Base-by-base conservation (phyloP, 257 asterid species). In the Jacaranda copaia region DNA sequence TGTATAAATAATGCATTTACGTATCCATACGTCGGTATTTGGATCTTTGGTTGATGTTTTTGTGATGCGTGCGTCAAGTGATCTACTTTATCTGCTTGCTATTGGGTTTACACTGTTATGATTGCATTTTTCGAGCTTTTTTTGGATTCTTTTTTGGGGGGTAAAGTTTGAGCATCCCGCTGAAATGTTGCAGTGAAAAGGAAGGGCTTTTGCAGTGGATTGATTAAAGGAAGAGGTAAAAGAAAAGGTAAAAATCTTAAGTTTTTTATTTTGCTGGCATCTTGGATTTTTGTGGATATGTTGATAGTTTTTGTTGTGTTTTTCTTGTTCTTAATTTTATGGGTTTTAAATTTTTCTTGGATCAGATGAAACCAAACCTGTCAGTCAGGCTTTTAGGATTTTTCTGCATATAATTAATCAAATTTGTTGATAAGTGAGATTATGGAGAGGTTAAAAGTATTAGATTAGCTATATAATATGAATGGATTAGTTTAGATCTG, bases 291-390 rank as follows among this genome's bases (percentile, higher is more conserved):
- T 32, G 6, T 11, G 11, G 8, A 48, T 67, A 11, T 14, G 6
- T 5, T 55, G 6, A 15, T 13, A 12, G 32, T 67, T 58, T 25
- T 45, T 5, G 16, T 46, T 52, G 20, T 16, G 45, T 38, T n/a
- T 8, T 36, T 25, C 48, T 5, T 11, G 38, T 62, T 77, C 52
- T 67, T 67, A 43, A 25, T 25, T 25, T 67, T 8, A 45, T 6
- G 36, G 58, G 13, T 35, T 15, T 45, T 76, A 2, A 0, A n/a
- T 51, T 43, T 13, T 57, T 13, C 56, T 8, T 72, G 81, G 71
- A 80, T 77, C 75, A 65, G 79, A 70, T 78, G 66, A 53, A 72
- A 69, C 45, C 38, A 68, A 67, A 69, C 56, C 66, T 73, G 43
- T 68, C 64, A 45, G 77, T 67, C 16, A 32, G 53, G 74, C 70